Conservation (phyloP, 768 basidiomycete species). For the Amanita thiersii region DNA sequence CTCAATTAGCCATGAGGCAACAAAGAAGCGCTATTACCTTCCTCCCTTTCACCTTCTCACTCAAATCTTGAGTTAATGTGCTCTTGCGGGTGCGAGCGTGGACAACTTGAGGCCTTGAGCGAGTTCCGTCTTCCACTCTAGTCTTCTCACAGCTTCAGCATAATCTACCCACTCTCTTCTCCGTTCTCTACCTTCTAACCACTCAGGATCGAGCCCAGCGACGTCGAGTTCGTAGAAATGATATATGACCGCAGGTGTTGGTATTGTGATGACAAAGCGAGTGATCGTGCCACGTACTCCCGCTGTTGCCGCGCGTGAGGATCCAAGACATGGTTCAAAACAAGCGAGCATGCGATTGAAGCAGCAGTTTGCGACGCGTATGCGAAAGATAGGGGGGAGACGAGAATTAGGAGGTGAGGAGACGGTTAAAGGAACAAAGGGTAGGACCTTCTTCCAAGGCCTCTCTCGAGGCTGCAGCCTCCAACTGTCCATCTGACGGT, state of each 20-base stretch:
- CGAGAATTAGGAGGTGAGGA: constrained; percentile 62
- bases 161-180: constrained; percentile 86
- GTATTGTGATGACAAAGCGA: constrained; percentile 78
- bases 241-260: constrained; percentile 71
- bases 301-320: constrained; percentile 37
- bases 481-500: constrained; percentile 68
- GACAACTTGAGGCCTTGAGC: constrained; percentile 68
- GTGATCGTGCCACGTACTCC: constrained; percentile 84
- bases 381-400: constrained; percentile 26
- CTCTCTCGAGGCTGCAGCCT: constrained; percentile 86
- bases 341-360: too few relatives aligned
- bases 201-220: constrained; percentile 63
- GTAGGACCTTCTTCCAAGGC: constrained; percentile 95
- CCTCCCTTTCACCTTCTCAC: neutral
- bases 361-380: too few relatives aligned
- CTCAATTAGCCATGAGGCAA: neutral
- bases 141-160: constrained; percentile 63
- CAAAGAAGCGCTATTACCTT: neutral
- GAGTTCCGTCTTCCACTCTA: constrained; percentile 84
- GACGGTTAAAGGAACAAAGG: constrained; percentile 70
- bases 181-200: constrained; percentile 77
- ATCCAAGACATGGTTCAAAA: too few relatives aligned
- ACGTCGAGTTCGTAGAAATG: constrained; percentile 91
- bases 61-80: constrained; percentile 13
- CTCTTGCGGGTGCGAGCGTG: constrained; percentile 46